Evolutionary conservation across 164 flowering plant genomes (phyloP), one percentile per base, ranked within the genome.

Genomic region (Kingdonia uniflora): DNA sequence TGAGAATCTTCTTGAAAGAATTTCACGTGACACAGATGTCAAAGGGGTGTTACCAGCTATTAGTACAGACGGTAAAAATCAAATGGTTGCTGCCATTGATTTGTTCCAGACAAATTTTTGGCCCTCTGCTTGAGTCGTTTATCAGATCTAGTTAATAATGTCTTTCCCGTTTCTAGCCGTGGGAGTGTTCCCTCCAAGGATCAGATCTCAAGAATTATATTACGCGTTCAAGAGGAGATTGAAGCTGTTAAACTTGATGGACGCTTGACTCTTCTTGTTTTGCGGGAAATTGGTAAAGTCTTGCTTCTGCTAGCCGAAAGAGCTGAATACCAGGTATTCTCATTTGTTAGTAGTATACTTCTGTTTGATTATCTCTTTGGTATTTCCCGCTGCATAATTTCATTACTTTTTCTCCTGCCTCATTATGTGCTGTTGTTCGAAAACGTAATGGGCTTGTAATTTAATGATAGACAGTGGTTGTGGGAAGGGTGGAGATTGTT

Each of bases 21-120:
- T 88, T 60, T 76, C 94, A 19, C 84, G 73, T 37, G 96, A 92
- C 58, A 88, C 96, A 49, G 96, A 84, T 66, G 87, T 84, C 55
- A 88, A 88, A 73, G 99, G 96, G 46, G 94, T 86, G 64, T 66
- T 80, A 50, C 95, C 94, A 26, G 99, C 95, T 43, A 64, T 92
- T 25, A 76, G 66, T 67, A 62, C 69, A 42, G 89, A 82, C 42
- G 87, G 91, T 42, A 92, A 82, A 66, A 73, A 73, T 58, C 95
- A 82, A 67, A 82, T 92, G 85, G 63, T 80, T 69, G 67, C 78
- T 64, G 74, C 87, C 37, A 74, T 92, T 66, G 85, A 80, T 67
- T 74, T 76, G 42, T 85, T 88, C 76, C 94, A 84, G 78, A 85
- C 82, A 23, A 70, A 89, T 64, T 91, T 87, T 69, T 87, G 68